A percentile compares a stretch with the other conserved stretches of the same genome.
phyloP scores from a whole-genome alignment of 2,329 filamentous ascomycete genomes.

The Fusarium goolgardi region DNA sequence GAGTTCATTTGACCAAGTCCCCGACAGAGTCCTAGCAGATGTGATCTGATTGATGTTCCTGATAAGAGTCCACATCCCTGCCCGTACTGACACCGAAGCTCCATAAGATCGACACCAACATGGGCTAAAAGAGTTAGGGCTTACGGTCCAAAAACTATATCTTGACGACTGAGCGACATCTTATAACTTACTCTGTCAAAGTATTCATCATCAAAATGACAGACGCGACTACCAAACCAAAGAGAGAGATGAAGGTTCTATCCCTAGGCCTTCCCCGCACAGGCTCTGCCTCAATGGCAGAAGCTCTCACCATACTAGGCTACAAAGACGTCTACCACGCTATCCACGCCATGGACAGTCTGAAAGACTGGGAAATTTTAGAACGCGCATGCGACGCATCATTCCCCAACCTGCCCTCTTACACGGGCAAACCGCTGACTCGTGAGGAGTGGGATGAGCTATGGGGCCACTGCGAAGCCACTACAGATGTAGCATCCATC shows the following conservation, averaged over 20 bases:
- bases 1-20: not conserved
- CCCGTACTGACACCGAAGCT: not conserved
- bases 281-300: constrained; percentile 51
- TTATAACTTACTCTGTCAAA: not conserved
- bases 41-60: not conserved
- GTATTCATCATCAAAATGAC: not conserved
- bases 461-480: constrained; percentile 47
- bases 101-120: not conserved
- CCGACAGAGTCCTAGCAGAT: not conserved
- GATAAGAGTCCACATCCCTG: not conserved
- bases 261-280: constrained; percentile 50
- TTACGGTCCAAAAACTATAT: not conserved
- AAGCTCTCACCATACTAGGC: constrained; percentile 50
- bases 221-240: not conserved
- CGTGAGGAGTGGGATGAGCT: constrained; percentile 51
- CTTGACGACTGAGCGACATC: not conserved
- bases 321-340: constrained; percentile 52
- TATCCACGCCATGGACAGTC: constrained; percentile 41
- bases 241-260: constrained; percentile 48
- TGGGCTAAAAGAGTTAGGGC: not conserved
- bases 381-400: constrained; percentile 48
- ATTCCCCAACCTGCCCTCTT: constrained; percentile 44
- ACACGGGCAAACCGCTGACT: constrained; percentile 45
- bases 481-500: constrained; percentile 47
- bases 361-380: constrained; percentile 43